Conservation (phyloP, 441 rosid genomes). For the Arabidopsis hybrid region DNA sequence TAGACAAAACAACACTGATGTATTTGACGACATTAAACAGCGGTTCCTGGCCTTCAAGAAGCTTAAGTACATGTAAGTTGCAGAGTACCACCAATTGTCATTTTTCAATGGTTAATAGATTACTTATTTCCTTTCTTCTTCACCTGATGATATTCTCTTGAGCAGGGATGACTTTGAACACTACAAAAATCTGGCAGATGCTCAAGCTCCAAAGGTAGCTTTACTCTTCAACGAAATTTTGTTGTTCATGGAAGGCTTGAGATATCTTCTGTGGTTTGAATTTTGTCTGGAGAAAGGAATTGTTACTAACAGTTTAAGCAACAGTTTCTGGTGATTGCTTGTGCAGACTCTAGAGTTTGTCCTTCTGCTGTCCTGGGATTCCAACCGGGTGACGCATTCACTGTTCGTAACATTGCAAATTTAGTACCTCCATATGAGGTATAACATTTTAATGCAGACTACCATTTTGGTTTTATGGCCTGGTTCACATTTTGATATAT, state of each 20-base stretch:
- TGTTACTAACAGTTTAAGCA: constrained; percentile 51
- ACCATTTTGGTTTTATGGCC: neutral
- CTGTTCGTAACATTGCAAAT: constrained; percentile 89
- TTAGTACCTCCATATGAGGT: constrained; percentile 90
- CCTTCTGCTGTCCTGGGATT: constrained; percentile 89
- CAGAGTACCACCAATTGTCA: neutral
- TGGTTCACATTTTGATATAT: constrained; percentile 19
- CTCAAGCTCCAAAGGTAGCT: constrained; percentile 87
- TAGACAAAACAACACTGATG: constrained; percentile 46
- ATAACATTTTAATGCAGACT: constrained; percentile 1
- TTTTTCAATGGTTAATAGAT: constrained; percentile 22
- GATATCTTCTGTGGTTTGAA: constrained; percentile 11
- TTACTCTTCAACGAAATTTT: constrained; percentile 2
- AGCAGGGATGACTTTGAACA: constrained; percentile 76
- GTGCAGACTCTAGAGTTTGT: constrained; percentile 98
- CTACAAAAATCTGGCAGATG: constrained; percentile 68
- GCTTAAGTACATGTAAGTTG: constrained; percentile 73
- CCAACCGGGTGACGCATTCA: constrained; percentile 97
- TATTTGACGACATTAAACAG: constrained; percentile 73
- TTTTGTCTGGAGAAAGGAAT: constrained; percentile 26
- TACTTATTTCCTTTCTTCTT: constrained; percentile 6
- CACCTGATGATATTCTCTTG: constrained; percentile 27
- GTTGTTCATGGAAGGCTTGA: neutral
- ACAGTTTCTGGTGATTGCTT: constrained; percentile 96
- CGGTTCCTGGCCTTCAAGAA: constrained; percentile 77